Conservation (phyloP, 1,284 basidiomycete genomes). For the Schizophyllum commune region DNA sequence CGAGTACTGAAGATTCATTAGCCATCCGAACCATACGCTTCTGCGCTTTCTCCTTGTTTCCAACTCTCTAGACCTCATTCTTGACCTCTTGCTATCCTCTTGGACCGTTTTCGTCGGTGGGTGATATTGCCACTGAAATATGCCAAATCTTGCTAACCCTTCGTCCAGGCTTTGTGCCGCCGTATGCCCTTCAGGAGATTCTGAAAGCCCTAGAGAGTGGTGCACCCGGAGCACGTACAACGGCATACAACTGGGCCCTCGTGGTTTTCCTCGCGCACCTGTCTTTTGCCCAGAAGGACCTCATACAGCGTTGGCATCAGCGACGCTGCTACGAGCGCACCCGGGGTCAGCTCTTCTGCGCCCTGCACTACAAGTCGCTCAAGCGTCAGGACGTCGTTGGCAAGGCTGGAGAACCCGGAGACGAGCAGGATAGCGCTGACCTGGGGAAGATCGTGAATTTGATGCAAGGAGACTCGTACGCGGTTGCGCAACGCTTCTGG, state of each 20-base stretch:
- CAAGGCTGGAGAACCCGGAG: constrained; percentile 33
- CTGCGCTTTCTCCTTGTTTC: constrained; percentile 60
- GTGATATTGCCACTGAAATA: too few species aligned
- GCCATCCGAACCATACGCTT: constrained; percentile 45
- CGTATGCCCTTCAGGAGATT: constrained; percentile 55
- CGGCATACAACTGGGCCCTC: constrained; percentile 63
- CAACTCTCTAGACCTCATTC: constrained; percentile 66
- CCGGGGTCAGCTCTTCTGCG: constrained; percentile 63
- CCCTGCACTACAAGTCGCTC: constrained; percentile 63
- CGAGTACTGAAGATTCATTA: constrained; percentile 14
- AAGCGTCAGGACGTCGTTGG: constrained; percentile 57
- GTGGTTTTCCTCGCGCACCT: constrained; percentile 61
- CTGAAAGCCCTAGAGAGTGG: constrained; percentile 39
- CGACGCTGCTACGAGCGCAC: constrained; percentile 61
- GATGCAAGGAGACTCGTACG: constrained; percentile 70
- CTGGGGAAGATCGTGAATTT: constrained; percentile 67
- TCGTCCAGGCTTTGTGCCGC: constrained; percentile 42
- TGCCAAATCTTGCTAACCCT: too few species aligned
- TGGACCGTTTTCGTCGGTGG: constrained; percentile 34
- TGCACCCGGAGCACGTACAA: constrained; percentile 38
- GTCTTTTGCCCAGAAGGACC: constrained; percentile 61
- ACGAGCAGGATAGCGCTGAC: constrained; percentile 42
- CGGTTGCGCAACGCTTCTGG: constrained; percentile 68
- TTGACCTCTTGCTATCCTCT: constrained; percentile 33
- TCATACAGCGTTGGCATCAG: constrained; percentile 60